Evolutionary conservation across 2,329 filamentous ascomycete species (phyloP).

Genomic region (Chaetothyriales sp.): DNA sequence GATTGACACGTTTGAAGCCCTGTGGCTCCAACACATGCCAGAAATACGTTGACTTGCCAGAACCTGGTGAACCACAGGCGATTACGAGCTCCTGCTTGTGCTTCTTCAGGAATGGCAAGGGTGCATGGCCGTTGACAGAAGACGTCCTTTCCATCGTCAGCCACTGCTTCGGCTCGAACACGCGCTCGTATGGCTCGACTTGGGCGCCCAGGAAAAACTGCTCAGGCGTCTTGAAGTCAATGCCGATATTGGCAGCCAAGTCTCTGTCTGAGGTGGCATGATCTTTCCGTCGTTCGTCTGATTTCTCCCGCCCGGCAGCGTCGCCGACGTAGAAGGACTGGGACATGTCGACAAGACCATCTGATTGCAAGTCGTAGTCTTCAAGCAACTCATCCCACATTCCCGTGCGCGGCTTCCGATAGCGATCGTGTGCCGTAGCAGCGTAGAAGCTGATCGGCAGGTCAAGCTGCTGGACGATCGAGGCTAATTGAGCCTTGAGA

Average conservation of each 20-base stretch:
- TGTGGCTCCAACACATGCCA: conserved; percentile 63
- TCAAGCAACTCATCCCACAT: conserved; percentile 68
- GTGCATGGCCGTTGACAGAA: conserved; percentile 1
- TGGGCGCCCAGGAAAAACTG: conserved; percentile 69
- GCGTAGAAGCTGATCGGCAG: conserved; percentile 73
- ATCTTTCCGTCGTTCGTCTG: conserved; percentile 36
- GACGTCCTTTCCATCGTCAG: background rate
- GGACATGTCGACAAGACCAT: conserved; percentile 50
- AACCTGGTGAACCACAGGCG: conserved; percentile 76
- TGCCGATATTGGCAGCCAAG: conserved; percentile 70
- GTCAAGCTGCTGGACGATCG: conserved; percentile 57
- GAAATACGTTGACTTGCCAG: conserved; percentile 87
- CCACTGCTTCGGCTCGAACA: conserved; percentile 51
- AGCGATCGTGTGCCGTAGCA: conserved; percentile 68
- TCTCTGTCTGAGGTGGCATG: conserved; percentile 55
- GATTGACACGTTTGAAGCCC: conserved; percentile 75
- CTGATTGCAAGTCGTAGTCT: conserved; percentile 45
- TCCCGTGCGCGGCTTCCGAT: conserved; percentile 71
- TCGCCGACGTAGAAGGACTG: conserved; percentile 81
- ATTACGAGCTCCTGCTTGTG: conserved; percentile 62
- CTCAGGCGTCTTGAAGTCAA: conserved; percentile 74
- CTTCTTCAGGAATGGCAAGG: conserved; percentile 39
- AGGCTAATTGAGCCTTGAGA: conserved; percentile 70
- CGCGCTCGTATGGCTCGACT: conserved; percentile 50
- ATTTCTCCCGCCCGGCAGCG: conserved; percentile 46